A percentile compares a stretch with the other conserved stretches of the same genome.
Evolutionary conservation across 1,284 basidiomycete genomes (phyloP).

Genomic region (Trametes pubescens): DNA sequence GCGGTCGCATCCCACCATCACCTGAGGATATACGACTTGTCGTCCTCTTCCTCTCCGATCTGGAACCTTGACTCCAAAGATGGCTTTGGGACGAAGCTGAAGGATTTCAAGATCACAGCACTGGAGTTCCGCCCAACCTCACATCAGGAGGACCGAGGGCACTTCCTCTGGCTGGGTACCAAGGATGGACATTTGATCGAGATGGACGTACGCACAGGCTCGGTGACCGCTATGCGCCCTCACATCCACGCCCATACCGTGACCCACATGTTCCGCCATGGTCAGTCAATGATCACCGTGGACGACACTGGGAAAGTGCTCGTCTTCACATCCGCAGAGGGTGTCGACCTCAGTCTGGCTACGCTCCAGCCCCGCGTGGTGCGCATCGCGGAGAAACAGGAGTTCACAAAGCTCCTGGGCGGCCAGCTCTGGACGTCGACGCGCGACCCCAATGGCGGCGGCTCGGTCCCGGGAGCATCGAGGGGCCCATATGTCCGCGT

Average conservation of each 20-base stretch:
- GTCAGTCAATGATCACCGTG: slow-evolving; percentile 74
- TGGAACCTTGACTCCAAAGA: slow-evolving; percentile 69
- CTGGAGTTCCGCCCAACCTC: slow-evolving; percentile 75
- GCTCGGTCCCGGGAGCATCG: slow-evolving; percentile 48
- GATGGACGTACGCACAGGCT: slow-evolving; percentile 72
- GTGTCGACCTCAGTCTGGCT: slow-evolving; percentile 48
- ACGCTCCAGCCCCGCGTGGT: slow-evolving; percentile 66
- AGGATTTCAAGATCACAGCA: slow-evolving; percentile 76
- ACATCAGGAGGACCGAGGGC: slow-evolving; percentile 48
- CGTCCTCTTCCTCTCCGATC: slow-evolving; percentile 54
- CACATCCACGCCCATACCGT: slow-evolving; percentile 73
- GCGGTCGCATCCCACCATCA: slow-evolving; percentile 70
- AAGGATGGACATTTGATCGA: slow-evolving; percentile 90
- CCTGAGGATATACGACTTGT: slow-evolving; percentile 71
- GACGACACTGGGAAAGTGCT: slow-evolving; percentile 87
- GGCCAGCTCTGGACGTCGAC: slow-evolving; percentile 84
- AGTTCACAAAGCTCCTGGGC: slow-evolving; percentile 77
- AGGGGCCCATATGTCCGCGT: slow-evolving; percentile 79
- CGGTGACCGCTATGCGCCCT: slow-evolving; percentile 63
- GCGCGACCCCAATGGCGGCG: slow-evolving; percentile 56
- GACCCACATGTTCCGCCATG: slow-evolving; percentile 76
- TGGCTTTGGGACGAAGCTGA: slow-evolving; percentile 57
- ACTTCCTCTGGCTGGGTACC: slow-evolving; percentile 84
- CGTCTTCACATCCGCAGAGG: slow-evolving; percentile 65
- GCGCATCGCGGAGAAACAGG: slow-evolving; percentile 82